Conservation (phyloP, 1,139 yeast species). For the Magnusiomyces paraingens region DNA sequence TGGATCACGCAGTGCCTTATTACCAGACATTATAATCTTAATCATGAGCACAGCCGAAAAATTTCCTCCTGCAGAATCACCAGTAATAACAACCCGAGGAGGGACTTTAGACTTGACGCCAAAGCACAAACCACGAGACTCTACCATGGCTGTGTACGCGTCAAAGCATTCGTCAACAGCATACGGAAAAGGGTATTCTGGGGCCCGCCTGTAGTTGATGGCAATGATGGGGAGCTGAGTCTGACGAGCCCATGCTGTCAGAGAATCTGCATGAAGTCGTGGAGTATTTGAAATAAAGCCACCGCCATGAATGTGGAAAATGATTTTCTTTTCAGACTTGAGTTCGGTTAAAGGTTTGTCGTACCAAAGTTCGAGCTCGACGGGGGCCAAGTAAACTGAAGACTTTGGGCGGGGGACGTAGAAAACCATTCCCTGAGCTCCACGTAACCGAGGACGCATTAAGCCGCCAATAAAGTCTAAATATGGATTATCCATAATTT, state of each 20-base stretch:
- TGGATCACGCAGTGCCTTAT: conserved; percentile 13
- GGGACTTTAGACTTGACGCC: conserved; percentile 17
- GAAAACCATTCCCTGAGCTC: conserved; percentile 8
- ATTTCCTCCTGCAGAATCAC: conserved; percentile 23
- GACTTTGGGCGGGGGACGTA: conserved; percentile 17
- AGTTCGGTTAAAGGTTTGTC: conserved; percentile 18
- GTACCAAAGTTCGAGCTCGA: conserved; percentile 18
- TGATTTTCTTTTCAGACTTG: conserved; percentile 16
- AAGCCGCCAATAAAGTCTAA: conserved; percentile 10
- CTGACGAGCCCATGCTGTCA: conserved; percentile 20
- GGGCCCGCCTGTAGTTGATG: conserved; percentile 41
- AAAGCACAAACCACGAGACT: conserved; percentile 18
- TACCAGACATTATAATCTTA: conserved; percentile 15
- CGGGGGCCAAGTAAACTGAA: conserved; percentile 17
- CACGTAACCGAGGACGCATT: not conserved
- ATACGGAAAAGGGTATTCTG: conserved; percentile 47
- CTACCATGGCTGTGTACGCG: conserved; percentile 26
- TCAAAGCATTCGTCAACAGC: conserved; percentile 45
- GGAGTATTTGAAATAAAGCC: conserved; percentile 18
- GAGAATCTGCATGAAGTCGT: conserved; percentile 18
- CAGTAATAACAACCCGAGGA: conserved; percentile 19
- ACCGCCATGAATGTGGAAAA: conserved; percentile 20
- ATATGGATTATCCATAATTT: conserved; percentile 18
- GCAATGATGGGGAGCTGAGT: conserved; percentile 26
- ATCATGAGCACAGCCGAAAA: conserved; percentile 17